These are phyloP conservation scores for Chiua sp. DNA, from an alignment of 1,284 basidiomycete species.

Conservation along the genomic window DNA sequence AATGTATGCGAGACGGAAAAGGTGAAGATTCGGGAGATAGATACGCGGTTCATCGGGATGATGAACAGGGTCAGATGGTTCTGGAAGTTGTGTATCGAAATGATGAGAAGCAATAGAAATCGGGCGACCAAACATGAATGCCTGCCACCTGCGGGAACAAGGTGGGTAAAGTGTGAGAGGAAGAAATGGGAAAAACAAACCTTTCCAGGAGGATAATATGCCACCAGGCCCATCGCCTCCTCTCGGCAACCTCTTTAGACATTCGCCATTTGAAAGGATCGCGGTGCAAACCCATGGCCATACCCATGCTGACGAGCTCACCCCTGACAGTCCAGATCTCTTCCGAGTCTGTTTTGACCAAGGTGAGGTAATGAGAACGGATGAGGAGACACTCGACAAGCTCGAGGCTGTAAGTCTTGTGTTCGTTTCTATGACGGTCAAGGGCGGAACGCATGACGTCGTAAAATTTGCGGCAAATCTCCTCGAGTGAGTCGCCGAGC, in stretches of 20 bases:
- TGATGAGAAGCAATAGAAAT: slow-evolving; percentile 75
- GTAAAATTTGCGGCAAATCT: slow-evolving; percentile 67
- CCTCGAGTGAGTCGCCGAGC: slow-evolving; percentile 54
- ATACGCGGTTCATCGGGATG: slow-evolving; percentile 64
- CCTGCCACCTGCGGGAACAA: slow-evolving; percentile 66
- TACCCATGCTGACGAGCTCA: slow-evolving; percentile 72
- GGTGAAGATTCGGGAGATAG: slow-evolving; percentile 72
- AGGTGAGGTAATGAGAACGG: slow-evolving; percentile 70
- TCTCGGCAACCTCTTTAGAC: slow-evolving; percentile 68
- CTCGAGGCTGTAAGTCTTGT: slow-evolving; percentile 70
- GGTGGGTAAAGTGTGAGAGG: slow-evolving; percentile 16
- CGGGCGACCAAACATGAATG: slow-evolving; percentile 84
- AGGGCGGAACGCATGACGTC: slow-evolving; percentile 69
- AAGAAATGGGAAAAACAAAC: slow-evolving; percentile 43
- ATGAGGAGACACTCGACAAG: slow-evolving; percentile 75
- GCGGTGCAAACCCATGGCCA: slow-evolving; percentile 82
- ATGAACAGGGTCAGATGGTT: slow-evolving; percentile 60
- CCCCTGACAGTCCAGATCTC: slow-evolving; percentile 78
- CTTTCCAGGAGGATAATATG: slow-evolving; percentile 79
- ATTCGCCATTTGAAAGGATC: slow-evolving; percentile 78
- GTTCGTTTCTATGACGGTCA: slow-evolving; percentile 63
- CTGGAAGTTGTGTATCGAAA: slow-evolving; percentile 78
- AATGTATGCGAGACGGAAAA: slow-evolving; percentile 76
- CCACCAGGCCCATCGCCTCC: slow-evolving; percentile 87
- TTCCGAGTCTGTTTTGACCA: slow-evolving; percentile 75